Evolutionary conservation across 2,329 filamentous ascomycete species (phyloP).

Genomic region (Penicillium paneum): DNA sequence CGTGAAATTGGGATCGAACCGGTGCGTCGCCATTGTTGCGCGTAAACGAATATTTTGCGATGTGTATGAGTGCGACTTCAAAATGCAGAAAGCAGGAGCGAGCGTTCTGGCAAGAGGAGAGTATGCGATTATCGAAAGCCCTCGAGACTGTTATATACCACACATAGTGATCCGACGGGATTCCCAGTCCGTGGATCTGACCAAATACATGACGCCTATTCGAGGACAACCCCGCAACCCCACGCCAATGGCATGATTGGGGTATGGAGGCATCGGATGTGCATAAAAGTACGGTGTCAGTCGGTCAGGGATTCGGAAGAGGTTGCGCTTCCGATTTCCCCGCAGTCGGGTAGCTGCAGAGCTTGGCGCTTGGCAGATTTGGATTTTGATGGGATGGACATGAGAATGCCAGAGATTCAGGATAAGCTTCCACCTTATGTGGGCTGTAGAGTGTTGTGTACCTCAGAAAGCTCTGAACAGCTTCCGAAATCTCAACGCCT

Average conservation of each 20-base stretch:
- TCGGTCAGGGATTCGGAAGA: slow-evolving; percentile 16
- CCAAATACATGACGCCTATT: slow-evolving; percentile 21
- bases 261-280: slow-evolving; percentile 4
- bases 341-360: slow-evolving; percentile 1
- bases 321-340: slow-evolving; percentile 23
- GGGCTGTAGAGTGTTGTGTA: background rate
- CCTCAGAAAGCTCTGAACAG: background rate
- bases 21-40: slow-evolving; percentile 28
- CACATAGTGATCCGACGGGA: slow-evolving; percentile 16
- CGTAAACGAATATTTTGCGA: background rate
- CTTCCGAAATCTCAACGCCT: background rate
- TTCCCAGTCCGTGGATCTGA: slow-evolving; percentile 6
- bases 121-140: background rate
- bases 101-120: background rate
- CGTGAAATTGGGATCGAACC: slow-evolving; percentile 55
- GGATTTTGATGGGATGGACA: background rate
- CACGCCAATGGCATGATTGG: slow-evolving; percentile 13
- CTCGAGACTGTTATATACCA: slow-evolving; percentile 10
- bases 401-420: background rate
- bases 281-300: background rate
- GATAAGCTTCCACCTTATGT: background rate
- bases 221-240: slow-evolving; percentile 21
- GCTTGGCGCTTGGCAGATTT: background rate
- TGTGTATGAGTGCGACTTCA: background rate
- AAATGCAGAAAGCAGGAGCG: background rate